Evolutionary conservation across 495 filamentous ascomycete species (phyloP).

Genomic region (Lindgomyces ingoldianus): DNA sequence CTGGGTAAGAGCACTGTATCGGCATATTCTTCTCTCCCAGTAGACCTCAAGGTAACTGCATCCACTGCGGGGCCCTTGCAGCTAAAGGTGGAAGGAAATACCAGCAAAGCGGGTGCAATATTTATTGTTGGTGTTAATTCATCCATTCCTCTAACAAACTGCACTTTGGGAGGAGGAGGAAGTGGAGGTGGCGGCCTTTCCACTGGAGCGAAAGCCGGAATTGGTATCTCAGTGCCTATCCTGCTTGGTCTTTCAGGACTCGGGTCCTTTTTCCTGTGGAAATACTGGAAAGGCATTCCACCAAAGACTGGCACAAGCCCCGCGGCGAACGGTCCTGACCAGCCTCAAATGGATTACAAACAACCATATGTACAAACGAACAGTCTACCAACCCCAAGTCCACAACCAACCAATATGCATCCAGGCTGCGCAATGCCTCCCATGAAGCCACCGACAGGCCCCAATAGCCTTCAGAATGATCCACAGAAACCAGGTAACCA

Average conservation of each 20-base stretch:
- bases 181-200: constrained; percentile 1
- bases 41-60: constrained; percentile 1
- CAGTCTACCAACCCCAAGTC: neutral
- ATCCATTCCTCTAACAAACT: constrained; percentile 23
- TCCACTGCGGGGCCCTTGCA: constrained; percentile 4
- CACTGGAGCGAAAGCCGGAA: constrained; percentile 23
- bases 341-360: constrained; percentile 18
- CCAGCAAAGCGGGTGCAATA: constrained; percentile 11
- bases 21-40: neutral
- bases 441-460: too few species aligned
- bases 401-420: neutral
- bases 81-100: constrained; percentile 7
- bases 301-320: neutral
- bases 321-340: neutral
- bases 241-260: constrained; percentile 5
- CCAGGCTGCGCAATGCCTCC: neutral
- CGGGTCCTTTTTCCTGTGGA: constrained; percentile 21
- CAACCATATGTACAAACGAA: constrained; percentile 9
- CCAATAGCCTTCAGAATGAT: too few species aligned
- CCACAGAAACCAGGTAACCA: too few species aligned
- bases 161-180: constrained; percentile 12
- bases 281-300: constrained; percentile 23
- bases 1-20: neutral
- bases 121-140: constrained; percentile 27
- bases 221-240: constrained; percentile 22